These are phyloP conservation scores for Cucurbita argyrosperma DNA, from an alignment of 306 rosid species.

Conservation along the genomic window DNA sequence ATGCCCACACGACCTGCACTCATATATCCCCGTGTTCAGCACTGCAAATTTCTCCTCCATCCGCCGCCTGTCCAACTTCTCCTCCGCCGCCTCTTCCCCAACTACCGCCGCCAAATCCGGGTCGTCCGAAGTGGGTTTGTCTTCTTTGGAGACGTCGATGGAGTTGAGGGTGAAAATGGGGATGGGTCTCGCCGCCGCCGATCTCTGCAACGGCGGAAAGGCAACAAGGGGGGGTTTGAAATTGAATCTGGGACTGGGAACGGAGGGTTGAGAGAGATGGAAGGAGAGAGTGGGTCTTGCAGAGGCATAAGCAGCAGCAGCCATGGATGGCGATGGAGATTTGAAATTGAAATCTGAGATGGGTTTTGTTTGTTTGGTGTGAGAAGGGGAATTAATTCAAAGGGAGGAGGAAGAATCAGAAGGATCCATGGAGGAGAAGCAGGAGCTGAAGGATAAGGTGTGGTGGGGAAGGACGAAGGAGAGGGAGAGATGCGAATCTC, in stretches of 20 bases:
- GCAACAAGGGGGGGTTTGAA: conserved; percentile 8
- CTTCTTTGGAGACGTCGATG: conserved; percentile 69
- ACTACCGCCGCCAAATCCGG: background rate
- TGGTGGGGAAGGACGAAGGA: conserved; percentile 11
- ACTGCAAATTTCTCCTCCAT: conserved; percentile 90
- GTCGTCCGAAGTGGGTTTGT: conserved; percentile 31
- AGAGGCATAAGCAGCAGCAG: conserved; percentile 55
- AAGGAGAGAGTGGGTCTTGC: conserved; percentile 41
- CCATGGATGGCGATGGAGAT: conserved; percentile 5
- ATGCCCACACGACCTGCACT: conserved; percentile 91
- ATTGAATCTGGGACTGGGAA: conserved; percentile 26
- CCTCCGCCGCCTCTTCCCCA: background rate
- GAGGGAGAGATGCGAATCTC: background rate
- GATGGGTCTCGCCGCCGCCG: conserved; percentile 1
- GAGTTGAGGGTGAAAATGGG: conserved; percentile 23
- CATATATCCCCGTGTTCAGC: conserved; percentile 70
- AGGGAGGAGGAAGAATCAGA: conserved; percentile 43
- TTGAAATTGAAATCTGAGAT: background rate
- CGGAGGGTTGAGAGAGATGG: conserved; percentile 29
- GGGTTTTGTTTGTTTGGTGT: background rate
- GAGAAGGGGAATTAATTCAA: background rate
- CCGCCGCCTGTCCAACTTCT: conserved; percentile 35
- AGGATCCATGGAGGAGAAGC: conserved; percentile 44
- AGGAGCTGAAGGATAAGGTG: conserved; percentile 70
- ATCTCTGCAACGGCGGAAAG: conserved; percentile 7